Evolutionary conservation across 108 stramenopile genomes (phyloP), one percentile per base, ranked within the genome.

Genomic region (Epipyxis sp.): DNA sequence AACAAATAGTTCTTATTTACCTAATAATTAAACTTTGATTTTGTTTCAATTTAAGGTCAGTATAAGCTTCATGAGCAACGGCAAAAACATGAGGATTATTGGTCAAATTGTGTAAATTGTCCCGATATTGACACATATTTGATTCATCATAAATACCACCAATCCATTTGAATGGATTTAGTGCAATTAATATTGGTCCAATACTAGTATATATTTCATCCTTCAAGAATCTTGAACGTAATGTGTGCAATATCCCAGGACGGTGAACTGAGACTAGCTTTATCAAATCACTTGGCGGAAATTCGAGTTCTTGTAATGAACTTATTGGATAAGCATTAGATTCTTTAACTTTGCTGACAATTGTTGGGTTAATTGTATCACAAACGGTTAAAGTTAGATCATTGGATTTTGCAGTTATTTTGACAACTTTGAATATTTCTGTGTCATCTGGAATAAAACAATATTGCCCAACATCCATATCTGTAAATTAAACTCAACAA

Each of bases 171-270:
- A 93, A 98, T 39, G 97, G 95, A 84, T 96, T 96, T 54, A 95
- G 86, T 1, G 95, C 92, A 78, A 98, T 43, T 40, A 98, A 86
- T 43, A 98, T 87, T 59, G 93, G 90, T 13, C 97, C 97, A 6
- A 94, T 93, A 61, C 89, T 84, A 2, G 94, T 95, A 83, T 97
- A 97, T 57, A 97, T 95, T 20, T 85, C 69, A 59, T 86, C 88
- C 20, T 90, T 77, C 44, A 83, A 77, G 85, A 93, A 96, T 37
- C 95, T 87, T 45, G 90, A 39, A n/a, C 92, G 79, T 32, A 96
- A 84, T n/a, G 92, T 83, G 80, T 94, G 91, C 30, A 96, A 85
- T 45, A 96, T 83, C 69, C 88, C 87, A 39, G 94, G 86, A 78
- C 94, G 92, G 42, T 94, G 85, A 29, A 96, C 84, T 58, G 91